Base-by-base conservation (phyloP, 2,329 filamentous ascomycete species). In the Monosporascus sp. region DNA sequence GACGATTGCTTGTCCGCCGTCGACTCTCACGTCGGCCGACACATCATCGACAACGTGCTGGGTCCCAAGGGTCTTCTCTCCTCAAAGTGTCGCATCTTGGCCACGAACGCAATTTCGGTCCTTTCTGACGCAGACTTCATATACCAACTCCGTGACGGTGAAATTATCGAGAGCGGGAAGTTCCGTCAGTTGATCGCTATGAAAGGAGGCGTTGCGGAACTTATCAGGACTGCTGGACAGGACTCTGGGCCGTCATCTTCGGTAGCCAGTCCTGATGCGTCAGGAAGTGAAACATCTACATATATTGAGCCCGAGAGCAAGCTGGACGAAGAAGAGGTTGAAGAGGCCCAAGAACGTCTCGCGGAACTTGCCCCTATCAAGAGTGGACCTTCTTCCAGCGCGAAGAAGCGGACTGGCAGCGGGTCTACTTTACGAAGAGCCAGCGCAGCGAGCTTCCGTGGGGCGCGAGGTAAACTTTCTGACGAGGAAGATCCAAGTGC, bases 1-100 rank as follows among this genome's bases (percentile, higher is more conserved):
- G 94, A 99, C 61, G 94, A 99, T 68, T 89, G 92, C 56, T 79
- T 99, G 11, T 97, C 93, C 17, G 94, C 95, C 1, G 94, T 99
- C n/a, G 94, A 99, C 72, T 93, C 96, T 59, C 94, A 99, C 66
- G 94, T 99, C 54, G 94, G 94, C 48, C 83, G 90, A 58, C 94
- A 99, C 72, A 81, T 99, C 53, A 97, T 97, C 63, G 89, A 97
- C 67, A 90, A 94, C 57, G 94, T 99, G 1, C 82, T 99, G 37
- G 94, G 94, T 14, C 79, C 88, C 5, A 87, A 86, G 56, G 94
- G 94, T 59, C 76, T 99, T 6, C 79, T 99, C 24, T 81, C 78
- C 49, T 83, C 87, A 39, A 97, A 97, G 73, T 97, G 93, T 6
- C 85, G 93, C 59, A 89, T 99, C 51, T 78, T 99, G 48, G 92